Conservation (phyloP, 129 eudicot genomes). For the Kitagawia praeruptora region DNA sequence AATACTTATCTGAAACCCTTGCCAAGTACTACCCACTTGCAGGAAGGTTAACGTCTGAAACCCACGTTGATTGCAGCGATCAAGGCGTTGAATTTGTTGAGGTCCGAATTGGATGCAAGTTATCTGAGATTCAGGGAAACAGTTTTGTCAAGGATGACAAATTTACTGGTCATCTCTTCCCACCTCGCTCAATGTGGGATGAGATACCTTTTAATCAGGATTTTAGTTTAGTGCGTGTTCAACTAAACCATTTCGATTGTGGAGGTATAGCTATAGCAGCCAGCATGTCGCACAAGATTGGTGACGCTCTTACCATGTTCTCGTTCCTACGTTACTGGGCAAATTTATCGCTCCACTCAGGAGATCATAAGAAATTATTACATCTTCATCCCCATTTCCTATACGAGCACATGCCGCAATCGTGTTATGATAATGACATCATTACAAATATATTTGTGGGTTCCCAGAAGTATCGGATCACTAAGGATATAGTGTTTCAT, state of each 20-base stretch:
- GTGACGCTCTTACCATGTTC: neutral
- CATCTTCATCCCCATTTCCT: neutral
- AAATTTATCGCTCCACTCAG: neutral
- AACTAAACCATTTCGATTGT: neutral
- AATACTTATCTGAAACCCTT: conserved; percentile 10
- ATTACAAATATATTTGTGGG: too few relatives aligned
- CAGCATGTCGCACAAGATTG: neutral
- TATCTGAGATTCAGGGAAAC: conserved; percentile 1
- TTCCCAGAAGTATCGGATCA: too few relatives aligned
- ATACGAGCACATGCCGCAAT: too few relatives aligned
- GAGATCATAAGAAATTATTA: neutral
- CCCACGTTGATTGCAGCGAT: conserved; percentile 21
- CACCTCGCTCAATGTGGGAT: neutral
- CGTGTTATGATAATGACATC: too few relatives aligned
- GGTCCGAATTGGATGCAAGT: neutral
- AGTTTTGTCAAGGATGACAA: neutral
- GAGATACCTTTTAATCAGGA: neutral
- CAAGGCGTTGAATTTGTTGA: conserved; percentile 18
- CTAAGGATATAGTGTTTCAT: too few relatives aligned
- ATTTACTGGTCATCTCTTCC: conserved; percentile 14
- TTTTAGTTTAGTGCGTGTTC: neutral
- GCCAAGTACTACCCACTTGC: conserved; percentile 19
- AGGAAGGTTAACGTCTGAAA: conserved; percentile 9
- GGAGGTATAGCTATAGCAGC: neutral
- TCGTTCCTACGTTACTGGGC: neutral